These are phyloP conservation scores for Volvariella volvacea DNA, from an alignment of 1,284 basidiomycete species.

Conservation along the genomic window DNA sequence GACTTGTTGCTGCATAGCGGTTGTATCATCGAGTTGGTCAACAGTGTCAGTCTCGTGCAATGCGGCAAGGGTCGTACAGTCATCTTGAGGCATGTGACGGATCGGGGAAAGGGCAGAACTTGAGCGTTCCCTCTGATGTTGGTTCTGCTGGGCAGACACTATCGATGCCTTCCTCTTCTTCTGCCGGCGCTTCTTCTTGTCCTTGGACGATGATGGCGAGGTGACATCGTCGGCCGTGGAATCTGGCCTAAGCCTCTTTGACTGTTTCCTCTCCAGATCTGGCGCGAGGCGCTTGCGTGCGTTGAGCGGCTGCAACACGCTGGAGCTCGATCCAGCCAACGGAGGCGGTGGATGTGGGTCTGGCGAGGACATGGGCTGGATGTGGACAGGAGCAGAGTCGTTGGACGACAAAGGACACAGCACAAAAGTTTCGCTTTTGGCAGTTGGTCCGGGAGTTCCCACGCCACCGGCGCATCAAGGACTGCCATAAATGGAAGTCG, in stretches of 20 bases:
- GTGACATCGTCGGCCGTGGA: background rate
- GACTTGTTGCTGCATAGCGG: background rate
- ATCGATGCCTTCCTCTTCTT: slow-evolving; percentile 27
- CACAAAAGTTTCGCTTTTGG: too few relatives aligned
- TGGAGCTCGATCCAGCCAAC: background rate
- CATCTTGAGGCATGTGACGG: too few relatives aligned
- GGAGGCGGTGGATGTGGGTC: background rate
- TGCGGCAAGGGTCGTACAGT: too few relatives aligned
- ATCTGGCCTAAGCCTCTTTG: background rate
- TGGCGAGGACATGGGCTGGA: background rate
- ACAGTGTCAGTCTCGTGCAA: too few relatives aligned
- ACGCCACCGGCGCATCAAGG: too few relatives aligned
- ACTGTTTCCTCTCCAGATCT: background rate
- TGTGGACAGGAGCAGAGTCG: background rate
- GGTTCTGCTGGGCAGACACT: slow-evolving; percentile 15
- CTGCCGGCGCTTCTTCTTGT: slow-evolving; percentile 29
- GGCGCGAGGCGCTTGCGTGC: background rate
- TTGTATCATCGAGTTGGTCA: too few relatives aligned
- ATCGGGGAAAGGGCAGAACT: slow-evolving; percentile 10
- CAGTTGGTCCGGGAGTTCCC: too few relatives aligned
- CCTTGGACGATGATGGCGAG: slow-evolving; percentile 19
- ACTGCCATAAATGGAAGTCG: too few relatives aligned
- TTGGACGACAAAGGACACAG: too few relatives aligned
- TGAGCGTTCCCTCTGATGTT: slow-evolving; percentile 7
- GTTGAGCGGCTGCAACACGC: background rate